Percentiles rank a stretch among this genome's conserved stretches.
Evolutionary conservation across 1,284 basidiomycete species (phyloP).

Genomic region (Ceratobasidium sp.): DNA sequence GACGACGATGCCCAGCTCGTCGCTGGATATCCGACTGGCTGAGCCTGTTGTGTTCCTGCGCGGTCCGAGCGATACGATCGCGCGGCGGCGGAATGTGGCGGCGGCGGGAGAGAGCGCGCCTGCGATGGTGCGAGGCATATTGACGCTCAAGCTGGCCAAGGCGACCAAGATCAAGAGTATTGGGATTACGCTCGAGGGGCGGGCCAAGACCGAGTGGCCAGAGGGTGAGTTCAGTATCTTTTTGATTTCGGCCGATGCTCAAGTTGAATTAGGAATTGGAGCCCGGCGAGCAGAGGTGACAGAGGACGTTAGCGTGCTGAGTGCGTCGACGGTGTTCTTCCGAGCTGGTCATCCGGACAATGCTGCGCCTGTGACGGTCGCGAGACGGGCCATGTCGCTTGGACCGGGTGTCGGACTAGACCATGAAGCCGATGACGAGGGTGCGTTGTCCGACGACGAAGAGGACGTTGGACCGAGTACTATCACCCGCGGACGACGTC

Average conservation of each 20-base stretch:
- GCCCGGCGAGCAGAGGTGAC: constrained; percentile 82
- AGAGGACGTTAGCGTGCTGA: constrained; percentile 85
- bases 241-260: constrained; percentile 39
- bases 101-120: constrained; percentile 69
- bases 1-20: constrained; percentile 38
- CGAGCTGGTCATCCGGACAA: constrained; percentile 61
- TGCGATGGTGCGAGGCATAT: constrained; percentile 88
- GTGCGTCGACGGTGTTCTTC: constrained; percentile 82
- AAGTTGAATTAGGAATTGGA: constrained; percentile 76
- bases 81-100: constrained; percentile 63
- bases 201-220: constrained; percentile 80
- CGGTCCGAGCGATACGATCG: constrained; percentile 64
- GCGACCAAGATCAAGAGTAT: constrained; percentile 91
- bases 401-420: constrained; percentile 75
- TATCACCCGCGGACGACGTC: constrained; percentile 32
- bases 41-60: constrained; percentile 88
- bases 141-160: constrained; percentile 85
- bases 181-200: constrained; percentile 82
- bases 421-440: constrained; percentile 56
- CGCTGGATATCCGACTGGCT: constrained; percentile 73
- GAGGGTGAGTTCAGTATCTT: constrained; percentile 77
- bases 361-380: constrained; percentile 31
- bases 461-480: constrained; percentile 56
- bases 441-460: constrained; percentile 57
- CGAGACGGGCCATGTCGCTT: constrained; percentile 78